These are phyloP conservation scores for Phellopilus nigrolimitatus DNA, from an alignment of 1,284 basidiomycete genomes.

Conservation along the genomic window DNA sequence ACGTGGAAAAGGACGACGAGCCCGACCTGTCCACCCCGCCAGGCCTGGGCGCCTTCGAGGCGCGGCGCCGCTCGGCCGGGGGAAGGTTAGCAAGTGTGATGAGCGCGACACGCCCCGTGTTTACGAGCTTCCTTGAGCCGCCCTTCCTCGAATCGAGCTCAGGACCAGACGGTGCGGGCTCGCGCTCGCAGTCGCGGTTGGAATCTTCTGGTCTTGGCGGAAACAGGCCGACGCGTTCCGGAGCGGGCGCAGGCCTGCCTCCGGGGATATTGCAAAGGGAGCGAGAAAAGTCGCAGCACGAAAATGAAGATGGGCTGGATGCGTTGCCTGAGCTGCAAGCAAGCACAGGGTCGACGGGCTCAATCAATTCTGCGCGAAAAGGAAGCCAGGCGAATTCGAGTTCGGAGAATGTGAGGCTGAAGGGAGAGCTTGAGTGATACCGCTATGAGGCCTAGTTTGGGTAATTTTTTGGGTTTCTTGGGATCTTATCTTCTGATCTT, in stretches of 20 bases:
- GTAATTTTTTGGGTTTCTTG: no score
- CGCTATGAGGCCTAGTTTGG: no score
- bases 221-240: no score
- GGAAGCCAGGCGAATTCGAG: background rate
- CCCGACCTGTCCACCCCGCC: conserved; percentile 3
- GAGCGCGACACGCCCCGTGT: conserved; percentile 2
- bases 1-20: background rate
- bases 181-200: background rate
- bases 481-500: no score
- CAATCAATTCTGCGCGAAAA: background rate
- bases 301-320: background rate
- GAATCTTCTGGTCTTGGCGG: no score
- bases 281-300: no score
- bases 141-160: conserved; percentile 9
- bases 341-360: background rate
- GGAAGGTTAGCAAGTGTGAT: conserved; percentile 1
- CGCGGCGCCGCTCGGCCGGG: background rate
- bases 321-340: background rate
- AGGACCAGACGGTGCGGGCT: background rate
- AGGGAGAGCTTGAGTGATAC: no score
- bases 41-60: background rate
- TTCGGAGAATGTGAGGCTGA: background rate
- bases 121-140: conserved; percentile 16
- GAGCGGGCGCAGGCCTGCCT: background rate
- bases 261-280: background rate